Evolutionary conservation across 192 early-diverging fungal species (phyloP), one percentile per base, ranked within the genome.

Genomic region (Backusella tuberculispora): DNA sequence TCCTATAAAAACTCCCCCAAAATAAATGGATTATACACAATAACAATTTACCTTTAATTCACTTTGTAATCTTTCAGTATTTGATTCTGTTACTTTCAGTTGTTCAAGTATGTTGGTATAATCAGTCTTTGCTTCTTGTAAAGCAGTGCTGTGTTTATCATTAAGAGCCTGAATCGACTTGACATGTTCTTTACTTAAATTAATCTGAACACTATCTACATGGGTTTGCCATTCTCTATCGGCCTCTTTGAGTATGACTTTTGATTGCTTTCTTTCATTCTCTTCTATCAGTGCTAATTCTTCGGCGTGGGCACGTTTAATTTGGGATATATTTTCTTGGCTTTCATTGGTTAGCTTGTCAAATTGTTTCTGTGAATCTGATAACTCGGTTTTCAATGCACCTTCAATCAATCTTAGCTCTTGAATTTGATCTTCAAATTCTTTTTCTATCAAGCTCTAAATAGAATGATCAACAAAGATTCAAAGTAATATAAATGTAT

Each of bases 211-310:
- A 60, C 10, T 26, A 60, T 60, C 53, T 12, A 60, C 53, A 60
- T 60, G 53, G 4, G 19, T 26, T 26, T 60, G 53, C 53, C 53
- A 60, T 60, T 60, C 53, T 60, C 21, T 60, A 12, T 60, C 53
- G 26, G 53, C 53, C 53, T 60, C 53, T 26, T 60, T 8, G 53
- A 60, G 53, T 60, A 60, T 60, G 9, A 60, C 5, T 24, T 60
- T 60, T 60, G 53, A 60, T 24, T 60, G 53, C 13, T 26, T 60
- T 26, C 21, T 60, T 60, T 60, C 53, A 60, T 26, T 60, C 53
- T 60, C 53, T 7, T 60, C 21, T 8, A 60, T 24, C 12, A 24
- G 26, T 60, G 53, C 53, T 12, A 60, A 26, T 4, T 60, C 53
- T 4, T 60, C 21, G 7, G 53, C 24, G 21, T 60, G 53, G 26